These are phyloP conservation scores for Torrubiella hemipterigena DNA, from an alignment of 2,329 filamentous ascomycete species.

Conservation along the genomic window DNA sequence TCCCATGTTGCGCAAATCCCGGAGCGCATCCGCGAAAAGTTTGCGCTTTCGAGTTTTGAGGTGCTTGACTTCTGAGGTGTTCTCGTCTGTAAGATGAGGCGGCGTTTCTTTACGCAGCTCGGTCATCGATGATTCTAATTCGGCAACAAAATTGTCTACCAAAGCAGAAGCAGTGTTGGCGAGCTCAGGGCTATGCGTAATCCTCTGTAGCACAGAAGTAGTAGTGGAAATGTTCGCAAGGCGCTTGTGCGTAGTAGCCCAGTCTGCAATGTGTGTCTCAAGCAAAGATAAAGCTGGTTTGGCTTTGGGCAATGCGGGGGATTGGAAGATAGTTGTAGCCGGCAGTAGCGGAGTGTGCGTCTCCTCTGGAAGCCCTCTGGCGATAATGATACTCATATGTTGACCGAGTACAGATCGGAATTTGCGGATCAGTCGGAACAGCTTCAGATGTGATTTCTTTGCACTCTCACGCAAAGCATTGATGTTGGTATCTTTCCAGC, in stretches of 20 bases:
- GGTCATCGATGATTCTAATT: constrained; percentile 54
- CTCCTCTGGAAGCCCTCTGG: constrained; percentile 38
- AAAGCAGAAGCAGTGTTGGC: constrained; percentile 44
- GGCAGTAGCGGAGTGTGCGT: too few species aligned
- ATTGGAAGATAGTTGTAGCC: too few species aligned
- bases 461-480: constrained; percentile 80
- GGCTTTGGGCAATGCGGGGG: not conserved
- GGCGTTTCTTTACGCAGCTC: constrained; percentile 80
- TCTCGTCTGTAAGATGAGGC: constrained; percentile 69
- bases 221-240: constrained; percentile 61
- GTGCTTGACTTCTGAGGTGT: constrained; percentile 72
- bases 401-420: constrained; percentile 71
- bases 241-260: constrained; percentile 42
- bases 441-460: constrained; percentile 76
- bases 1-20: constrained; percentile 77
- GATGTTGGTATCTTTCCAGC: constrained; percentile 98
- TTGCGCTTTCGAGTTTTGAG: constrained; percentile 85
- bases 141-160: constrained; percentile 56
- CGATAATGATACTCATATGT: constrained; percentile 55
- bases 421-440: constrained; percentile 84
- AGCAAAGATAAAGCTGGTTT: constrained; percentile 2
- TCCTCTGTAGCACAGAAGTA: constrained; percentile 59
- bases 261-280: constrained; percentile 17
- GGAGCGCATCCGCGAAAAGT: constrained; percentile 79
- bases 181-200: constrained; percentile 40